These are phyloP conservation scores for Podochytrium sp. DNA, from an alignment of 192 early-diverging fungal genomes.

Conservation along the genomic window DNA sequence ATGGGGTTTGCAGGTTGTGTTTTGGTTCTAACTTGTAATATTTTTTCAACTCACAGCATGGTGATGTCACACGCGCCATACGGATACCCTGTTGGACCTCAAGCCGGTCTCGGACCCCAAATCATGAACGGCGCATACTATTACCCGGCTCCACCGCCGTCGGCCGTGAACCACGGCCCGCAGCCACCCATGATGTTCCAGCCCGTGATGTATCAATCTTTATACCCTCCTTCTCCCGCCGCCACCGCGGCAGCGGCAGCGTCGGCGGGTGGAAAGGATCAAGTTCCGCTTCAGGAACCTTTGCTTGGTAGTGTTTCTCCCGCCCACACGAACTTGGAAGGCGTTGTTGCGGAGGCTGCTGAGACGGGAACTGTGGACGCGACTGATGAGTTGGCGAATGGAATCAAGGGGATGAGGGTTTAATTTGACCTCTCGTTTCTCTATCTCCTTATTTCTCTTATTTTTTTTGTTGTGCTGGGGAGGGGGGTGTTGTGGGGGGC, in stretches of 20 bases:
- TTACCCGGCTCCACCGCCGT: constrained; percentile 4
- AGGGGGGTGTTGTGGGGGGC: too few relatives aligned
- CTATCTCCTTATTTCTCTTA: too few relatives aligned
- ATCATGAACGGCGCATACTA: constrained; percentile 21
- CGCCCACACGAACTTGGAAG: not conserved
- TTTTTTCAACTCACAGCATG: constrained; percentile 2
- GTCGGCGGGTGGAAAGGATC: not conserved
- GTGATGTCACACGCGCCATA: not conserved
- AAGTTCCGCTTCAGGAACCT: not conserved
- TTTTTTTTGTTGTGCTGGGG: too few relatives aligned
- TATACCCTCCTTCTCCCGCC: not conserved
- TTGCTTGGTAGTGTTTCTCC: not conserved
- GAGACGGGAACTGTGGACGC: not conserved
- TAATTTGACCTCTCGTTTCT: too few relatives aligned
- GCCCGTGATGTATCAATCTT: not conserved
- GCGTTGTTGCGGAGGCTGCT: constrained; percentile 8
- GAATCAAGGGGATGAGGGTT: not conserved
- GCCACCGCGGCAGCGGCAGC: not conserved
- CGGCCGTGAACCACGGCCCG: too few relatives aligned
- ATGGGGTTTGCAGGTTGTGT: too few relatives aligned
- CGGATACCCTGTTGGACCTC: constrained; percentile 9
- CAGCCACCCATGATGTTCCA: not conserved
- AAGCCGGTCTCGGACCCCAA: not conserved
- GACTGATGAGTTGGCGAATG: not conserved
- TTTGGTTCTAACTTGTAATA: not conserved